Evolutionary conservation across 805 yeast species (phyloP), one percentile per base, ranked within the genome.

Genomic region (Huiozyma naganishii): DNA sequence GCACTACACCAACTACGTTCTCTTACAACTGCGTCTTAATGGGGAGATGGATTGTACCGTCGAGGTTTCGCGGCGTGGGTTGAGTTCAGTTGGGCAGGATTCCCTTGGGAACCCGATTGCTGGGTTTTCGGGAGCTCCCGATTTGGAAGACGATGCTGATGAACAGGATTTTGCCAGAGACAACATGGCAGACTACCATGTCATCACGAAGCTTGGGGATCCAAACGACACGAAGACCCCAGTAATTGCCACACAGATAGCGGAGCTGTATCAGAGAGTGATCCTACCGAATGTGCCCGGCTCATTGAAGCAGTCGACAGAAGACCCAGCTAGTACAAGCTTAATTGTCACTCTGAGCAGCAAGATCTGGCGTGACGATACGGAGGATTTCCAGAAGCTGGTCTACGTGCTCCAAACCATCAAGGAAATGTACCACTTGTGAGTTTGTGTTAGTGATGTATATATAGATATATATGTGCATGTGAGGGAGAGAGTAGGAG

Each of bases 21-120:
- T 61, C 9, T 11, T 61, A 8, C 64, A 60, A 34, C 43, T 60
- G 1, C 46, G 64, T 23, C 45, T 51, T 28, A 54, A 60, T 48
- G 65, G 64, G 5, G 62, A 60, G 41, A 39, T 70, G 54, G 79
- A 76, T 57, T 62, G 75, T 13, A 72, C 78, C 1, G 70, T 69
- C 46, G 75, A 71, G 40, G 60, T 73, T 6, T 45, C 48, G 7
- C 52, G 46, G 30, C 51, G 52, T 39, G 63, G 63, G 2, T 36
- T 60, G 17, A 45, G 51, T 10, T 48, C 53, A 4, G 27, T 50
- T 23, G 51, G 43, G 9, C 48, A 48, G 7, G 42, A 41, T 12
- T 36, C 36, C 4, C 32, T 45, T 7, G 27, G 28, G 5, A 43
- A 52, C 17, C 55, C 54, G 4, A 40, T 53, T 23, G 58, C 56